A percentile compares a stretch with the other conserved stretches of the same genome.
Evolutionary conservation across 805 yeast species (phyloP).

Genomic region (Candida parachauliodes): DNA sequence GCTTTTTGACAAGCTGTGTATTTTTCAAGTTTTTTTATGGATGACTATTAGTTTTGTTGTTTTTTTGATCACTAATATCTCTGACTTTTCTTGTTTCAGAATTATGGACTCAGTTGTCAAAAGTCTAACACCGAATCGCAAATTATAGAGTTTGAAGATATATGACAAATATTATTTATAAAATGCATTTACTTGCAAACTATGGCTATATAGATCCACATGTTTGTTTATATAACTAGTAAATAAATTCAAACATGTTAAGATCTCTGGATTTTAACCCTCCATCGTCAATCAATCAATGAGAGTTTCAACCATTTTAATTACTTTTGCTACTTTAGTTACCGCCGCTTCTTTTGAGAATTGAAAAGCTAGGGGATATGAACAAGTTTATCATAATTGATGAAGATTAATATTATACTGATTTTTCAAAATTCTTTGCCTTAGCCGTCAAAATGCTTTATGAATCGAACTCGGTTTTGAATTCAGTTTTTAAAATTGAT

Average conservation of each 20-base stretch:
- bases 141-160: too few relatives aligned
- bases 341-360: conserved; percentile 3
- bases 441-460: conserved; percentile 3
- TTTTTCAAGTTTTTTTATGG: too few relatives aligned
- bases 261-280: too few relatives aligned
- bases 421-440: conserved; percentile 2
- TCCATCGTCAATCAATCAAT: conserved; percentile 3
- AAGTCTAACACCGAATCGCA: neutral
- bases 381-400: neutral
- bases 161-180: too few relatives aligned
- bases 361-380: conserved; percentile 5
- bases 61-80: too few relatives aligned
- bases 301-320: conserved; percentile 2
- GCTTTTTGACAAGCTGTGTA: too few relatives aligned
- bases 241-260: neutral
- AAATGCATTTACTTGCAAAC: too few relatives aligned
- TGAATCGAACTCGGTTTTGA: neutral
- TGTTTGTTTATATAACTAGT: too few relatives aligned
- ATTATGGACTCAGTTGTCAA: neutral
- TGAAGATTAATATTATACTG: conserved; percentile 1
- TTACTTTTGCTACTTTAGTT: conserved; percentile 1
- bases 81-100: neutral
- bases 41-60: too few relatives aligned
- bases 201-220: too few relatives aligned
- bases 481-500: conserved; percentile 3